phyloP scores from a whole-genome alignment of 306 rosid genomes.

The Mucuna pruriens region DNA sequence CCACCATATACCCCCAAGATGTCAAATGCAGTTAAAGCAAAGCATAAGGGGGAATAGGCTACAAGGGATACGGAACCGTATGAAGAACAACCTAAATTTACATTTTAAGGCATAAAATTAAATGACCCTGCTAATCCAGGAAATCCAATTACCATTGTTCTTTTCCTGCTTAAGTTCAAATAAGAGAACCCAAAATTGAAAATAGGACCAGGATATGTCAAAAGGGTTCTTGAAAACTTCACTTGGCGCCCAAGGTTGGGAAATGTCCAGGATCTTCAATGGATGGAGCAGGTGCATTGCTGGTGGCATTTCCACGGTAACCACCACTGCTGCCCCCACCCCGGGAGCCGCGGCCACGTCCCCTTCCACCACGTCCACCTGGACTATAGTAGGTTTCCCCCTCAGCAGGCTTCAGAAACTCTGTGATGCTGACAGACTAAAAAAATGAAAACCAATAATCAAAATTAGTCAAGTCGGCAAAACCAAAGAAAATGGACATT shows the following conservation, averaged over 20 bases:
- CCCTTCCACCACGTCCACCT: conserved; percentile 85
- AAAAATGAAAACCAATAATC: neutral
- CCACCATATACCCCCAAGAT: conserved; percentile 57
- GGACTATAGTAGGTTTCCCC: conserved; percentile 64
- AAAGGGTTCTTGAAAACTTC: conserved; percentile 54
- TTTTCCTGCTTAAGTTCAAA: conserved; percentile 57
- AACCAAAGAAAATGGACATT: neutral
- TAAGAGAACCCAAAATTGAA: conserved; percentile 61
- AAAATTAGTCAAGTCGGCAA: neutral
- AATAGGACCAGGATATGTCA: conserved; percentile 26
- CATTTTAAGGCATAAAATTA: conserved; percentile 52
- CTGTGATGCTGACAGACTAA: conserved; percentile 83
- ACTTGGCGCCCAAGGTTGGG: conserved; percentile 87
- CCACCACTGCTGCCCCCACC: too few species aligned
- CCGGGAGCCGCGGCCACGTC: conserved; percentile 82
- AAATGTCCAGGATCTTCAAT: conserved; percentile 87
- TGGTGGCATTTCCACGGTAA: conserved; percentile 48
- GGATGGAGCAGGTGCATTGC: conserved; percentile 70
- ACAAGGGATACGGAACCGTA: conserved; percentile 42
- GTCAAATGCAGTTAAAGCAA: conserved; percentile 18
- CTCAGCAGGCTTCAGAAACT: conserved; percentile 92
- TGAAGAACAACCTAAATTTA: conserved; percentile 65
- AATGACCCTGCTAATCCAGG: conserved; percentile 48
- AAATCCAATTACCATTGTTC: conserved; percentile 60
- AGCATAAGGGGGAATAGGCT: conserved; percentile 30